Percentiles rank a stretch among this genome's conserved stretches.
phyloP scores from a whole-genome alignment of 2,329 filamentous ascomycete species.

The Beauveria australis region DNA sequence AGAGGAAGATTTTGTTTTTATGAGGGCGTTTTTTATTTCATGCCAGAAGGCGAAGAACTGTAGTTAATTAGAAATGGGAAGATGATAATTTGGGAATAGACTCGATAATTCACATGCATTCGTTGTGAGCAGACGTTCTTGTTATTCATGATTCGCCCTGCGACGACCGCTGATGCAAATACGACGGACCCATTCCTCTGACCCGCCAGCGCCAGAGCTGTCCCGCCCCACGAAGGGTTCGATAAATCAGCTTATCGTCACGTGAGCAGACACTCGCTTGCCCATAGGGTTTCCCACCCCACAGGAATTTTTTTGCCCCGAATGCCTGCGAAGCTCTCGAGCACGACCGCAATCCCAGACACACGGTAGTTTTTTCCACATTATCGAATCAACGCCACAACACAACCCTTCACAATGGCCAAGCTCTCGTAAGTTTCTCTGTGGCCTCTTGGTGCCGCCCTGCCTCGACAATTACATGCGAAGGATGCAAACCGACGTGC shows the following conservation, averaged over 20 bases:
- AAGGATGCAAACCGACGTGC: constrained; percentile 2
- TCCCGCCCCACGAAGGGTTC: constrained; percentile 1
- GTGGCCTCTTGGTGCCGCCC: constrained; percentile 3
- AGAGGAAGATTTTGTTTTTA: constrained; percentile 1
- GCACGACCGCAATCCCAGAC: constrained; percentile 28
- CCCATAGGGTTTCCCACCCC: constrained; percentile 34
- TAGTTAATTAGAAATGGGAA: constrained; percentile 3
- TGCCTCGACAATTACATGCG: constrained; percentile 13
- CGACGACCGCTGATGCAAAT: no score
- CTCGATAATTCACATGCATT: neutral
- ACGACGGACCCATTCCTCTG: no score
- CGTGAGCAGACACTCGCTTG: constrained; percentile 9
- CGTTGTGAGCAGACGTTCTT: no score
- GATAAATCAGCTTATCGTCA: constrained; percentile 1
- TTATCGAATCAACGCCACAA: constrained; percentile 31
- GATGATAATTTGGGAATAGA: constrained; percentile 3
- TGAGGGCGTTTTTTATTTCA: constrained; percentile 1
- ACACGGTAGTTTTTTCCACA: constrained; percentile 26
- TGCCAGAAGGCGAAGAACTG: neutral
- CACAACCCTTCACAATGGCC: constrained; percentile 50
- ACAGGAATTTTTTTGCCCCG: constrained; percentile 29
- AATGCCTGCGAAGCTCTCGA: constrained; percentile 22
- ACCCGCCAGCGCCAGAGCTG: no score
- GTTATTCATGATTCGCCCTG: no score
- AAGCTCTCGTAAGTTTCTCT: constrained; percentile 50